Evolutionary conservation across 2,329 filamentous ascomycete genomes (phyloP).

Genomic region (Amylocarpus encephaloides): DNA sequence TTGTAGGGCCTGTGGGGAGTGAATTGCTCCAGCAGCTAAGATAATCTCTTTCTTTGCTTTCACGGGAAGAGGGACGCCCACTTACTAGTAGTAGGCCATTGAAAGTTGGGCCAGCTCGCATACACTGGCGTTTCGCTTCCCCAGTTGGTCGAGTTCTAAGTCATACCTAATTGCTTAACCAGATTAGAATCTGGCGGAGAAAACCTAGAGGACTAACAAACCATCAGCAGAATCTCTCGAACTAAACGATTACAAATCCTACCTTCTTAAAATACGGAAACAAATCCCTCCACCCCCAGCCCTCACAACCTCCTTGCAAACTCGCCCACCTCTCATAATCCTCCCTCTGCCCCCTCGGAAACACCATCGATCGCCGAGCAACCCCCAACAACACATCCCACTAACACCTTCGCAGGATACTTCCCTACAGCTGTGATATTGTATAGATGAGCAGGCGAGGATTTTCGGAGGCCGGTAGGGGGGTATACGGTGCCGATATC

Average conservation of each 20-base stretch:
- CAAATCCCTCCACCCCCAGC: neutral
- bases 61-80: neutral
- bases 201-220: neutral
- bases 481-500: neutral
- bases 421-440: neutral
- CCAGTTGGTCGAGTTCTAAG: too few relatives aligned
- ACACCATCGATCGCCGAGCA: neutral
- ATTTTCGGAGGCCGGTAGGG: neutral
- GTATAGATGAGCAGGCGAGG: neutral
- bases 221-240: too few relatives aligned
- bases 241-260: neutral
- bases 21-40: constrained; percentile 39
- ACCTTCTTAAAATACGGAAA: constrained; percentile 6
- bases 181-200: neutral
- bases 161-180: neutral
- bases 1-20: constrained; percentile 40
- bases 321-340: constrained; percentile 2
- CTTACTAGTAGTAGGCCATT: neutral
- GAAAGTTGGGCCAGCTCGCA: neutral
- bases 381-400: constrained; percentile 3
- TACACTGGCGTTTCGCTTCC: neutral
- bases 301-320: neutral
- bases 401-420: neutral
- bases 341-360: neutral
- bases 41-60: constrained; percentile 37